A percentile compares a stretch with the other conserved stretches of the same genome.
phyloP scores from a whole-genome alignment of 1,284 basidiomycete species.

The Malassezia pachydermatis region DNA sequence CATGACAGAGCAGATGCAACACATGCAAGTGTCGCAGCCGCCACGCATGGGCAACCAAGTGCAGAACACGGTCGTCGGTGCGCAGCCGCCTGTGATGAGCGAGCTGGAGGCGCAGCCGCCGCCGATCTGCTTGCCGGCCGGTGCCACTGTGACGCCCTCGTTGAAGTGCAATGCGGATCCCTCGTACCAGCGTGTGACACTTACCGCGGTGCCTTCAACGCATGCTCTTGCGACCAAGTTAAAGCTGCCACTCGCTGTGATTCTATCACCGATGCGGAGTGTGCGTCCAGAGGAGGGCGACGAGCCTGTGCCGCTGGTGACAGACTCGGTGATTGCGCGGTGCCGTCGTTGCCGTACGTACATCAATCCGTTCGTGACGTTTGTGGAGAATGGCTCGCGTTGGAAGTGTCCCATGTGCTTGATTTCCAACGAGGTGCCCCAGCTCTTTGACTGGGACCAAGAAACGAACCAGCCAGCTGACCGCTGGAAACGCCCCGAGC shows the following conservation, averaged over 20 bases:
- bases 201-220: constrained; percentile 89
- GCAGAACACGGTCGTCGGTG: constrained; percentile 20
- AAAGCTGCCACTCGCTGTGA: constrained; percentile 80
- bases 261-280: constrained; percentile 84
- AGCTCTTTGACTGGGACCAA: constrained; percentile 97
- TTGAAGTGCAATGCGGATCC: constrained; percentile 74
- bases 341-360: constrained; percentile 94
- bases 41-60: constrained; percentile 14
- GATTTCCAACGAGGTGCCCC: constrained; percentile 95
- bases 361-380: constrained; percentile 97
- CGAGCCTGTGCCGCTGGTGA: constrained; percentile 71
- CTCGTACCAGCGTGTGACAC: constrained; percentile 82
- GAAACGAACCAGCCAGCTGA: constrained; percentile 85
- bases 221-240: constrained; percentile 79
- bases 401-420: constrained; percentile 99
- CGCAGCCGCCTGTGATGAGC: constrained; percentile 61
- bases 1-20: constrained; percentile 60
- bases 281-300: constrained; percentile 55
- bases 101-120: constrained; percentile 73
- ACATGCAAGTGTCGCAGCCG: constrained; percentile 62
- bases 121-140: constrained; percentile 75
- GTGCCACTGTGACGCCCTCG: constrained; percentile 65
- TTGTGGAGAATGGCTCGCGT: constrained; percentile 93
- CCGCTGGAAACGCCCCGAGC: constrained; percentile 82
- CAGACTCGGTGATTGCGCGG: constrained; percentile 90